Conservation (phyloP, 495 filamentous ascomycete species). For the Hypoxylon subgilvum region DNA sequence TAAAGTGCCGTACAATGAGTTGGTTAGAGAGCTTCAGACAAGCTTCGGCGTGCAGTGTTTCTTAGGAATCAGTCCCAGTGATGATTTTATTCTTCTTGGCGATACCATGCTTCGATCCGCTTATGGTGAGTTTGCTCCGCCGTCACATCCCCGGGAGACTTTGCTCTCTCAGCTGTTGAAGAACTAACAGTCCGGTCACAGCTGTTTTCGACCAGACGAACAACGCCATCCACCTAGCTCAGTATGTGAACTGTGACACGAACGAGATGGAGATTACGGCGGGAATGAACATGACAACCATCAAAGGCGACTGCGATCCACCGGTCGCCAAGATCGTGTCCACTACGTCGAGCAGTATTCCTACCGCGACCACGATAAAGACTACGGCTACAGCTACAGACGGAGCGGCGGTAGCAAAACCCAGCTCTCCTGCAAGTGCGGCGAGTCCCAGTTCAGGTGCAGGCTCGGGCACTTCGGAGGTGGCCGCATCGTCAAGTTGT, state of each 20-base stretch:
- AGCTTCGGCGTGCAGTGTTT: conserved; percentile 63
- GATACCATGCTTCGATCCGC: conserved; percentile 93
- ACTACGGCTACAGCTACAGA: neutral
- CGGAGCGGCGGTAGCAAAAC: neutral
- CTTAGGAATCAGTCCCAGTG: conserved; percentile 77
- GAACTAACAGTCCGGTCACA: conserved; percentile 21
- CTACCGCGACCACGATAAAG: neutral
- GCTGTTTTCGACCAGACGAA: conserved; percentile 57
- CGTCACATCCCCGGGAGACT: too few relatives aligned
- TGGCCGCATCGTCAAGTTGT: conserved; percentile 4
- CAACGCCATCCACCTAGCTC: conserved; percentile 51
- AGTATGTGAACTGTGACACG: conserved; percentile 54
- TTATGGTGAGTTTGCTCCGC: conserved; percentile 66
- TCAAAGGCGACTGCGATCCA: conserved; percentile 35
- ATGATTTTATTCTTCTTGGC: conserved; percentile 71
- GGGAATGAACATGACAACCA: conserved; percentile 16
- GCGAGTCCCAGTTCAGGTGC: too few relatives aligned
- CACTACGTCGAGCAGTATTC: neutral
- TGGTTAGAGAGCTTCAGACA: conserved; percentile 57
- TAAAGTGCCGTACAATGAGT: conserved; percentile 64
- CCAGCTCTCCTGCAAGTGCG: conserved; percentile 1
- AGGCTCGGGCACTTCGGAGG: neutral
- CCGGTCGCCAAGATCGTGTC: conserved; percentile 14
- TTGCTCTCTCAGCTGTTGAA: too few relatives aligned
- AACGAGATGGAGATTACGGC: conserved; percentile 39